These are phyloP conservation scores for Beauveria asiatica DNA, from an alignment of 2,329 filamentous ascomycete genomes.

Conservation along the genomic window DNA sequence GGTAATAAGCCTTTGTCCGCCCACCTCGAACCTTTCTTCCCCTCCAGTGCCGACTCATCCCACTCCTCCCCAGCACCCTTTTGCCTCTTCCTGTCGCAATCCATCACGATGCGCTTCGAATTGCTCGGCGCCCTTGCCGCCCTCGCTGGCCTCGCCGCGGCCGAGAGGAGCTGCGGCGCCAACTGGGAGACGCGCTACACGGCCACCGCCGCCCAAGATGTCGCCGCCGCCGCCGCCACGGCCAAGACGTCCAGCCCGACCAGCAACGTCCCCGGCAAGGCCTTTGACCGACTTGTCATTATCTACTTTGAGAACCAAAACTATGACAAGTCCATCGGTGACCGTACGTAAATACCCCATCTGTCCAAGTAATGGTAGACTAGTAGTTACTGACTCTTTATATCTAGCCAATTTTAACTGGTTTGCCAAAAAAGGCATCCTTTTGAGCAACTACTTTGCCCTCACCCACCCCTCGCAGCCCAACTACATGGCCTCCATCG, in stretches of 20 bases:
- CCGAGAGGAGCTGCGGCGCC: slow-evolving; percentile 12
- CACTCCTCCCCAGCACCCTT: background rate
- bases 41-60: background rate
- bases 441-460: slow-evolving; percentile 37
- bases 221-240: slow-evolving; percentile 49
- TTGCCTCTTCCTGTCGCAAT: background rate
- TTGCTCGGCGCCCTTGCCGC: slow-evolving; percentile 17
- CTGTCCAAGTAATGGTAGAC: background rate
- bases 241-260: slow-evolving; percentile 52
- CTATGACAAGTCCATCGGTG: slow-evolving; percentile 54
- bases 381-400: background rate
- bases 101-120: slow-evolving; percentile 5
- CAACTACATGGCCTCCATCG: slow-evolving; percentile 63
- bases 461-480: slow-evolving; percentile 67
- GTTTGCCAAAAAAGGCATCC: slow-evolving; percentile 24
- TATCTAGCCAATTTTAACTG: slow-evolving; percentile 20
- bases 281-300: slow-evolving; percentile 62
- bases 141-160: slow-evolving; percentile 19
- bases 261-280: slow-evolving; percentile 58
- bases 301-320: slow-evolving; percentile 75
- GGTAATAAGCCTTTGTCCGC: background rate
- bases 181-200: slow-evolving; percentile 37
- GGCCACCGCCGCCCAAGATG: slow-evolving; percentile 40
- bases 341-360: slow-evolving; percentile 38
- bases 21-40: background rate